Base-by-base conservation (phyloP, 75 land plant genomes). In the Cunninghamia lanceolata region DNA sequence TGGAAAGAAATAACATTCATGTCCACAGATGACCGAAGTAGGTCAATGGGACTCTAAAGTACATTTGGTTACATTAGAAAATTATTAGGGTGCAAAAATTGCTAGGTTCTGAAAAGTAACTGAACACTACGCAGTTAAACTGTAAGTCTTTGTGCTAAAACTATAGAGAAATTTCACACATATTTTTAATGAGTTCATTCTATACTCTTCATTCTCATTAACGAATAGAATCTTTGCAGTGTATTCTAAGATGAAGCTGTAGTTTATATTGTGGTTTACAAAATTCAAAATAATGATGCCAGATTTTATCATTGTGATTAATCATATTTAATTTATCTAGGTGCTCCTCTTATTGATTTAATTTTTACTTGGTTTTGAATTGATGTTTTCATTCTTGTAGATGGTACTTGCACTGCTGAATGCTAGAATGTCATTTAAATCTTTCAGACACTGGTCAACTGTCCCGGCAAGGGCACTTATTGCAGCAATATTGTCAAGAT, bases 361-460 rank as follows among this genome's bases (percentile, higher is more conserved):
- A 80, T 38, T 32, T 52, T 34, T 28, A 83, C 19, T 7, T 17
- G 52, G 66, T 28, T 52, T 21, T 52, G 36, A 50, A 32, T 50
- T 83, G 84, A 50, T 50, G 16, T 83, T 35, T 83, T 28, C 30
- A 17, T 79, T 78, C 54, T 39, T 36, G 38, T 91, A 96, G 99
- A 92, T 96, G 84, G 78, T 81, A n/a, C 66, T 98, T 91, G 96
- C 96, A 77, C 85, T 98, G 85, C 53, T 98, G 83, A 98, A 98
- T 91, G 99, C 96, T 70, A 91, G 95, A 45, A 92, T 98, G 86
- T 98, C 99, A 46, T 46, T 45, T 10, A 95, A 89, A 88, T 98
- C 99, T 42, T 95, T 96, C 56, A 86, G 84, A 38, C 87, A 82
- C 25, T 98, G 99, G 99, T 94, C 97, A 38, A 32, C 59, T 70